These are phyloP conservation scores for Paramecium primaurelia DNA, from an alignment of 73 alveolate genomes.

Conservation along the genomic window DNA sequence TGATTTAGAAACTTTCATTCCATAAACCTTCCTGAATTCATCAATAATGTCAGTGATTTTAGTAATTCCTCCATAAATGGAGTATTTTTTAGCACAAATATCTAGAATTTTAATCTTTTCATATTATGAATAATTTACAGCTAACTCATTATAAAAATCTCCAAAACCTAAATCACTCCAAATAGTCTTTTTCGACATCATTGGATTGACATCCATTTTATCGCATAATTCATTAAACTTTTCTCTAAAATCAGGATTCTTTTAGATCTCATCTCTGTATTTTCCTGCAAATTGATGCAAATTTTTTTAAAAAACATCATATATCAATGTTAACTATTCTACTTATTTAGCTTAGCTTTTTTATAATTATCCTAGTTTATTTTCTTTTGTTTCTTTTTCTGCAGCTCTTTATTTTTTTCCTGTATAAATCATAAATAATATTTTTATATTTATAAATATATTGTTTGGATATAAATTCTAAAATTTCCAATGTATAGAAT, in stretches of 20 bases:
- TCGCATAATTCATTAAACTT: slow-evolving; percentile 47
- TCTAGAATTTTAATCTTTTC: slow-evolving; percentile 46
- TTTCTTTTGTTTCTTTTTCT: background rate
- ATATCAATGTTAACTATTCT: background rate
- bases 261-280: slow-evolving; percentile 43
- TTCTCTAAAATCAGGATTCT: slow-evolving; percentile 61
- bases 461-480: background rate
- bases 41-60: slow-evolving; percentile 20
- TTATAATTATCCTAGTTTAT: background rate
- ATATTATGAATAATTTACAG: slow-evolving; percentile 19
- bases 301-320: slow-evolving; percentile 49
- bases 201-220: slow-evolving; percentile 55
- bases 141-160: slow-evolving; percentile 59
- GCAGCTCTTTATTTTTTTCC: background rate
- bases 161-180: slow-evolving; percentile 61
- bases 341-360: background rate
- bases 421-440: background rate
- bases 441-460: background rate
- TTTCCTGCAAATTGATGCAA: slow-evolving; percentile 42
- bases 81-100: slow-evolving; percentile 43
- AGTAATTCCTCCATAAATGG: slow-evolving; percentile 50
- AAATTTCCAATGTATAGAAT: background rate
- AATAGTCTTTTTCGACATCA: slow-evolving; percentile 48
- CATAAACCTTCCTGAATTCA: slow-evolving; percentile 41
- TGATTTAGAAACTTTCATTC: background rate